Base-by-base conservation (phyloP, 768 basidiomycete genomes). In the Melanogaster broomeanus region DNA sequence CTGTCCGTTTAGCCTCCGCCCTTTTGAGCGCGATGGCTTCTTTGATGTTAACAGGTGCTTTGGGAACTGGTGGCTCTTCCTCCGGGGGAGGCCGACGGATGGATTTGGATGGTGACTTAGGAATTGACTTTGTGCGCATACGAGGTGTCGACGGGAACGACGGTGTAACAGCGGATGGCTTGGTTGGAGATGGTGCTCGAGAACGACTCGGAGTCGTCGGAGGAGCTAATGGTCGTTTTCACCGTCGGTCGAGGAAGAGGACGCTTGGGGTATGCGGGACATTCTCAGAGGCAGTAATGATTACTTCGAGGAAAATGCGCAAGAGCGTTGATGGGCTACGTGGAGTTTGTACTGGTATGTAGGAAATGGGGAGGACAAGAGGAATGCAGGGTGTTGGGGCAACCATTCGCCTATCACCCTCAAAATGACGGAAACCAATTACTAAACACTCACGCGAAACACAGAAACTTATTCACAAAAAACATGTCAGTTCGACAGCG, bases 11-110 rank as follows among this genome's bases (percentile, higher is more conserved):
- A 0, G 84, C 87, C 61, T 90, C 87, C 0, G 90, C 88, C 38
- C 90, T 77, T 55, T 81, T 88, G 40, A 89, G 72, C 2, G 90
- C 90, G 62, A 93, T 90, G 13, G 84, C 86, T 55, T 90, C 90
- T 59, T 84, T 84, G 55, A 91, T 78, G 61, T 79, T 89, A 27
- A 80, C 51, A 33, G 65, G 56, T 35, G 39, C 1, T 46, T 69
- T 75, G 15, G 72, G 57, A 16, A 77, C 51, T 31, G 58, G 65
- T 7, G 60, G 42, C 22, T 62, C 61, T 52, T 52, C 59, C 48
- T 57, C 60, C 28, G 54, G 58, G 1, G 54, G 59, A 43, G 58
- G 47, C 28, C 67, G 58, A 24, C 69, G 67, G 22, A 46, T 18
- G 12, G 61, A 16, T 42, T 69, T 70, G n/a, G 65, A 59, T 27